These are phyloP conservation scores for Cladophialophora psammophila DNA, from an alignment of 2,329 filamentous ascomycete species.

Conservation along the genomic window DNA sequence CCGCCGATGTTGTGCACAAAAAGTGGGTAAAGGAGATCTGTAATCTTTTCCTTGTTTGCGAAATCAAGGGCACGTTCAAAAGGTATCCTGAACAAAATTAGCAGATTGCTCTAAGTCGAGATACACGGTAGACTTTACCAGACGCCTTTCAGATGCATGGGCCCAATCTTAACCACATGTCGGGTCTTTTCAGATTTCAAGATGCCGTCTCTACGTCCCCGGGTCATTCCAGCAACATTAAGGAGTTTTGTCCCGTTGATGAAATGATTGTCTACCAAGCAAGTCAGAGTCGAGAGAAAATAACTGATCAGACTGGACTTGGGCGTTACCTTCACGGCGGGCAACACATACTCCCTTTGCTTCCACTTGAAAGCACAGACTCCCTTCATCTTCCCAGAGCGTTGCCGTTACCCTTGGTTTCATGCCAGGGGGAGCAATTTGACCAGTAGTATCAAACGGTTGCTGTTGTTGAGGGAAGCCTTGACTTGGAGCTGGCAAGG, in stretches of 20 bases:
- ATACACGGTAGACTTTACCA: constrained; percentile 69
- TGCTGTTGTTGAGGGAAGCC: constrained; percentile 58
- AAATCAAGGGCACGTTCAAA: constrained; percentile 98
- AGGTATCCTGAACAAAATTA: constrained; percentile 74
- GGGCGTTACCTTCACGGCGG: constrained; percentile 78
- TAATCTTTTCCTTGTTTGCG: constrained; percentile 99
- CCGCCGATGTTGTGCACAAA: constrained; percentile 98
- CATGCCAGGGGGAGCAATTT: constrained; percentile 89
- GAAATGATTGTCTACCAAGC: constrained; percentile 88
- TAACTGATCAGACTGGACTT: not conserved
- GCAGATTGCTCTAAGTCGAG: not conserved
- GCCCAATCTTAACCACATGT: constrained; percentile 97
- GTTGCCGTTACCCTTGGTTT: constrained; percentile 97
- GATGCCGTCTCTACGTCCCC: constrained; percentile 92
- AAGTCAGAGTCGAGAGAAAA: constrained; percentile 22
- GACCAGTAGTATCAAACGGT: constrained; percentile 85
- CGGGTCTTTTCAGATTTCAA: constrained; percentile 96
- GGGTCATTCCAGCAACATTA: constrained; percentile 97
- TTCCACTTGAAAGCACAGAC: constrained; percentile 96
- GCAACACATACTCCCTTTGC: constrained; percentile 96
- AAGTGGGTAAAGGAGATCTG: constrained; percentile 89
- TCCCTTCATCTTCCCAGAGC: constrained; percentile 97
- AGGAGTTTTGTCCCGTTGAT: constrained; percentile 97
- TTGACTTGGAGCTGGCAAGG: constrained; percentile 44
- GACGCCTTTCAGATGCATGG: constrained; percentile 98